Percentiles rank a stretch among this genome's conserved stretches.
Conservation (phyloP, 1,284 basidiomycete species). For the Malassezia restricta region DNA sequence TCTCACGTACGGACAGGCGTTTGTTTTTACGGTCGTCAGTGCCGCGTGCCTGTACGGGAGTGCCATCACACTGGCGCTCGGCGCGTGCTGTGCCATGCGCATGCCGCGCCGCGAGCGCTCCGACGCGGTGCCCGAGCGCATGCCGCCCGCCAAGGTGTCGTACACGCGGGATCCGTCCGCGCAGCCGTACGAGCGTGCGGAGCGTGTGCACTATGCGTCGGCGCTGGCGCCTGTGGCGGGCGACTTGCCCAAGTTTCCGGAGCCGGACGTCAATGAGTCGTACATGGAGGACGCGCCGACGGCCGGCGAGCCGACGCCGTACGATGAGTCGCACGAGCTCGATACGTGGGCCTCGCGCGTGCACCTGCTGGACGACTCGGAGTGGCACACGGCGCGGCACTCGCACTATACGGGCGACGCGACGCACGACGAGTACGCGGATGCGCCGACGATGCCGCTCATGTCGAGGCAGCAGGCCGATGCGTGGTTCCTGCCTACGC, state of each 20-base stretch:
- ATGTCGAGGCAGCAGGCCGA: not conserved
- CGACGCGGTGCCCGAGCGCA: not conserved
- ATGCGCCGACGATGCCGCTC: not conserved
- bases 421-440: not conserved
- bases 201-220: no score
- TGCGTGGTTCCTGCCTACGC: slow-evolving; percentile 6
- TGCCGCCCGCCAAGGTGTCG: no score
- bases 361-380: not conserved
- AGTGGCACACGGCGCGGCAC: not conserved
- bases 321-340: no score
- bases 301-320: no score
- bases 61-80: not conserved
- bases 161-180: not conserved
- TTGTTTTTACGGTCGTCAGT: slow-evolving; percentile 5
- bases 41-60: not conserved
- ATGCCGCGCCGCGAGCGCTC: not conserved
- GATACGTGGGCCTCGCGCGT: not conserved
- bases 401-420: not conserved
- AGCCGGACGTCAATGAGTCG: not conserved
- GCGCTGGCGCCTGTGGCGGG: no score
- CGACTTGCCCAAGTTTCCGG: not conserved
- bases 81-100: not conserved
- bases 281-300: not conserved
- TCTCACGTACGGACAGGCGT: slow-evolving; percentile 1
- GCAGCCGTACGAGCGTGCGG: not conserved